These are phyloP conservation scores for Xenoacremonium recifei DNA, from an alignment of 2,329 filamentous ascomycete species.

Conservation along the genomic window DNA sequence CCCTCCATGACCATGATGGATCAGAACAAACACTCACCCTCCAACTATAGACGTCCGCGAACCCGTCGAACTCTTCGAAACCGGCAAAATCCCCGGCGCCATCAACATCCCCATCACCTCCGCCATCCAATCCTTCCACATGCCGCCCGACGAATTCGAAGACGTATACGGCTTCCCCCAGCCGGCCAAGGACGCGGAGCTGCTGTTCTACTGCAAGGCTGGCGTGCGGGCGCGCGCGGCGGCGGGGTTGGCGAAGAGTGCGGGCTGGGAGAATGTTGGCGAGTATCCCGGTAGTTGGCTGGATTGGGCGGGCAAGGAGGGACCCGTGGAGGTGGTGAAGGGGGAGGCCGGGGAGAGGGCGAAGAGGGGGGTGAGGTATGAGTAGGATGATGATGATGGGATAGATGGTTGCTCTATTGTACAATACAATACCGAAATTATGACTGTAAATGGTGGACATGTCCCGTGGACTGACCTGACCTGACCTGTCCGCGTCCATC, in stretches of 20 bases:
- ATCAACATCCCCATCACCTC: slow-evolving; percentile 80
- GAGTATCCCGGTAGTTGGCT: slow-evolving; percentile 77
- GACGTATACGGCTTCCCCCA: slow-evolving; percentile 77
- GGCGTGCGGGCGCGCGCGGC: slow-evolving; percentile 80
- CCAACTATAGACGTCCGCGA: slow-evolving; percentile 70
- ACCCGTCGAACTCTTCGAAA: slow-evolving; percentile 60
- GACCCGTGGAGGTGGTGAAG: slow-evolving; percentile 42
- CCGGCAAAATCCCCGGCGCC: slow-evolving; percentile 75
- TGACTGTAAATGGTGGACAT: not conserved
- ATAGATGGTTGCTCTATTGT: slow-evolving; percentile 21
- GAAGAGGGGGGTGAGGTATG: slow-evolving; percentile 40
- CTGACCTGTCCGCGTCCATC: slow-evolving; percentile 15
- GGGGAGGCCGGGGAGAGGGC: slow-evolving; percentile 38
- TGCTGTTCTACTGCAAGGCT: slow-evolving; percentile 92
- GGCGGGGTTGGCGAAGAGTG: slow-evolving; percentile 71
- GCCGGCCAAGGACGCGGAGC: slow-evolving; percentile 51
- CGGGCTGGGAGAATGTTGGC: slow-evolving; percentile 69
- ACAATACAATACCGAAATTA: too few relatives aligned
- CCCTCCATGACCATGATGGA: not conserved
- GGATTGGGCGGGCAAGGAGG: slow-evolving; percentile 78
- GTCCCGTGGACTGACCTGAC: slow-evolving; percentile 3
- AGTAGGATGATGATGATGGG: slow-evolving; percentile 2
- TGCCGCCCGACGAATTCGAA: slow-evolving; percentile 75
- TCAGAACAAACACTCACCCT: not conserved
- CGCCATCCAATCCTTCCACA: slow-evolving; percentile 75